Evolutionary conservation across 2,329 filamentous ascomycete genomes (phyloP), one percentile per base, ranked within the genome.

Genomic region (Thelonectria rubi): DNA sequence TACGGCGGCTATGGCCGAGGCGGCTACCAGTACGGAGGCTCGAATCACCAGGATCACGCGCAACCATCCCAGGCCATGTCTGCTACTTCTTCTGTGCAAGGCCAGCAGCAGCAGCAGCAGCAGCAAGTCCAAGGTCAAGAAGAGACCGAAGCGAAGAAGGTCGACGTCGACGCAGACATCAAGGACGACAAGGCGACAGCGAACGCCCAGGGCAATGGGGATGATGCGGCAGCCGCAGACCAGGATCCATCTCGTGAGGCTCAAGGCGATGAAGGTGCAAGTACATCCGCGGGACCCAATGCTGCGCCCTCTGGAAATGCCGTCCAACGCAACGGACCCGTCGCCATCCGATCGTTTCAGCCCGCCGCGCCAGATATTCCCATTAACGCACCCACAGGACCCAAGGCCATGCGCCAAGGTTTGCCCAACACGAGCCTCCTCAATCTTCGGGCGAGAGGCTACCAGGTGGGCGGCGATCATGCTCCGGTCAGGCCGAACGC

Each of bases 401-500:
- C 95, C 49, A 94, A 95, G 78, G 95, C 95, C 17, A 97, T 98
- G 92, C 87, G 94, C 65, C 91, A 95, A 77, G 93, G 93, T 30
- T 82, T 93, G 11, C 91, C 92, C 53, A 96, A 96, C 76, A 94
- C 90, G 59, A 92, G 91, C 68, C 85, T 91, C 55, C 85, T 88
- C 66, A 86, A 91, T 70, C 75, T 89, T 75, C 81, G 87, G 65
- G 85, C 85, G 21, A 77, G 82, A 65, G 83, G 82, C 40, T 81
- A 79, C 72, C 82, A 76, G 65, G 78, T 84, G 39, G 77, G 76
- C 67, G 79, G 79, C 65, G 75, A 79, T 52, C 70, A 69, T 55
- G 72, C 75, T 37, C 74, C 72, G 17, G 56, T 64, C 34, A 72
- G 60, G 21, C 63, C 65, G 12, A 57, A 55, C 45, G 59, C 55